Evolutionary conservation across 345 rosid genomes (phyloP).

Genomic region (Gossypium anomalum): DNA sequence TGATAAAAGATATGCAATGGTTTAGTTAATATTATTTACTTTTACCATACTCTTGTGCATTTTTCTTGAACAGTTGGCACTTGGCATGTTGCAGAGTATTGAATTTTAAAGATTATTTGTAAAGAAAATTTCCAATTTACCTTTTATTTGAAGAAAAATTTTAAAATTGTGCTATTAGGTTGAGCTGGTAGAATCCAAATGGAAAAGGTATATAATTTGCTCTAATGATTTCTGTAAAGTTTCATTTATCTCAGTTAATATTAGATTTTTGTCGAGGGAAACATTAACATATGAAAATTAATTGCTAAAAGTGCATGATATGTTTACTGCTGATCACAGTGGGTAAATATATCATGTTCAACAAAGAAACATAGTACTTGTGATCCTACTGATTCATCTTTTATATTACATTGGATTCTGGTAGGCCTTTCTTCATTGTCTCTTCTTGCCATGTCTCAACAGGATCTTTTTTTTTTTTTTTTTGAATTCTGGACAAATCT

Average conservation of each 20-base stretch:
- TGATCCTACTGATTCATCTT: background rate
- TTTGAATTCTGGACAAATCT: background rate
- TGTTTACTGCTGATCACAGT: background rate
- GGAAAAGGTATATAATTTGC: background rate
- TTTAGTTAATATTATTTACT: background rate
- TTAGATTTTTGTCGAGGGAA: background rate
- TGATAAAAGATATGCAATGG: background rate
- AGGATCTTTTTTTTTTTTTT: background rate
- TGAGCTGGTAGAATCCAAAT: background rate
- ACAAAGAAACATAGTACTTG: background rate
- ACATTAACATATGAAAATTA: background rate
- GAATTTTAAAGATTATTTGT: too few relatives aligned
- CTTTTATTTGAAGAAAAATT: background rate
- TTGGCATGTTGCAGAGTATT: too few relatives aligned
- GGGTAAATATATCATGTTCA: background rate
- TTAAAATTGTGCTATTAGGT: background rate
- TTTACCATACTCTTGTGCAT: conserved; percentile 1
- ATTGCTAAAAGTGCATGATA: conserved; percentile 1
- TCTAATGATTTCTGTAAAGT: background rate
- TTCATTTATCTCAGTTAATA: background rate
- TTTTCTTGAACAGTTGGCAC: conserved; percentile 1
- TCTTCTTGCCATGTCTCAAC: background rate
- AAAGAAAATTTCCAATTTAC: too few relatives aligned
- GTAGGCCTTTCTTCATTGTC: background rate
- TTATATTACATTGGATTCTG: background rate